Base-by-base conservation (phyloP, 345 rosid genomes). In the Balakata baccata region DNA sequence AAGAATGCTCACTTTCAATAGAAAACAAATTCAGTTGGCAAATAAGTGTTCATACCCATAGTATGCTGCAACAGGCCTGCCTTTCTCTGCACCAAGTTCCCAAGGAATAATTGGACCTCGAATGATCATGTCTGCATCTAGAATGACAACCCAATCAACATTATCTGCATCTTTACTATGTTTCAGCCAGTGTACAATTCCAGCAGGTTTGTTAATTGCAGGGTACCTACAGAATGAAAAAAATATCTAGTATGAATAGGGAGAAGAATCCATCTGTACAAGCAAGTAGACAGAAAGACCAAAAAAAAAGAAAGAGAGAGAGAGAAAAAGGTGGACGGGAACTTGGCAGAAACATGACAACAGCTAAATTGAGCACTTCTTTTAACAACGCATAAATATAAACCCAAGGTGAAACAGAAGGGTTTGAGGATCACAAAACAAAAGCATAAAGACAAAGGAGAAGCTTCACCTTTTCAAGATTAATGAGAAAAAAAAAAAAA, bases 101-200 rank as follows among this genome's bases (percentile, higher is more conserved):
- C 97, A 89, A 49, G 98, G 97, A 79, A 95, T 83, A 63, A 95
- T 88, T 12, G 97, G 98, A 73, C 98, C 97, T 82, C 99, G 72
- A 66, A 92, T 79, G 80, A 95, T 92, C 99, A 89, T 90, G 81
- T 95, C 99, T 23, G 99, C 99, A 84, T 95, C 99, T 49, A 95
- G 82, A 87, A 95, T 95, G 65, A 95, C 97, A 57, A 95, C 96
- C 98, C 99, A 95, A 77, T 95, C 99, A 8, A 88, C 93, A 73
- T 89, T 84, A 64, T 89, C 83, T 29, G 97, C 97, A 63, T 93
- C 98, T 82, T 91, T 85, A 80, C 96, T 91, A 81, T 95, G 92
- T 75, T 90, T 83, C 70, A 95, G 92, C 98, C 99, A 95, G 86
- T 95, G 87, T 57, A 87, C 87, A 70, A 95, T 81, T 80, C 97